Percentiles rank a stretch among this genome's conserved stretches.
phyloP scores from a whole-genome alignment of 208 protist species.

The Crithidia bombi region DNA sequence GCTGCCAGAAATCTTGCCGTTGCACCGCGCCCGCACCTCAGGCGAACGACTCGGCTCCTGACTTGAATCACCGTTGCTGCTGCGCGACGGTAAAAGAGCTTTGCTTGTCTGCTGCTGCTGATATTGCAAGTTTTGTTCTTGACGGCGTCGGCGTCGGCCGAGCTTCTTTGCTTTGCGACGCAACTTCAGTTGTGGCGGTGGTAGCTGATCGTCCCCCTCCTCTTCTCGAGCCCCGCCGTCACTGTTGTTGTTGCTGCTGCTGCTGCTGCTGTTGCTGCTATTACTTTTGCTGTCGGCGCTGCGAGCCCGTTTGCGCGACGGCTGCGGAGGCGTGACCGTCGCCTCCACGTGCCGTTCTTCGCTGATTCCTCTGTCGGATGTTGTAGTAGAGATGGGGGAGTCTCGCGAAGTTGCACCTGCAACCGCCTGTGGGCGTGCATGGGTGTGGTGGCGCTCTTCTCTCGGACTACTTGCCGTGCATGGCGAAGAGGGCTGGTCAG shows the following conservation, averaged over 20 bases:
- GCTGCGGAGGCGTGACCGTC: neutral
- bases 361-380: neutral
- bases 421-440: no score
- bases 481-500: no score
- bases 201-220: neutral
- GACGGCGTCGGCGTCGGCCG: conserved; percentile 25
- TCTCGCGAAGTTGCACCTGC: neutral
- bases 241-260: conserved; percentile 5
- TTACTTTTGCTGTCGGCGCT: neutral
- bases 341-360: neutral
- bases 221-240: neutral
- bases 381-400: neutral
- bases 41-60: conserved; percentile 15
- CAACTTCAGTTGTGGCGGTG: neutral
- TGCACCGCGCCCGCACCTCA: conserved; percentile 11
- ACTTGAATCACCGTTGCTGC: neutral
- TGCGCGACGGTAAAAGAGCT: conserved; percentile 1
- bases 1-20: conserved; percentile 1
- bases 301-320: conserved; percentile 11
- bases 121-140: conserved; percentile 14
- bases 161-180: conserved; percentile 29
- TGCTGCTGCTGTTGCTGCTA: neutral
- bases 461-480: no score
- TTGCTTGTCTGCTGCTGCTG: conserved; percentile 3
- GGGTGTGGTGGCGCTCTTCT: no score